Conservation (phyloP, 495 filamentous ascomycete genomes). For the Sordaria brevicollis region DNA sequence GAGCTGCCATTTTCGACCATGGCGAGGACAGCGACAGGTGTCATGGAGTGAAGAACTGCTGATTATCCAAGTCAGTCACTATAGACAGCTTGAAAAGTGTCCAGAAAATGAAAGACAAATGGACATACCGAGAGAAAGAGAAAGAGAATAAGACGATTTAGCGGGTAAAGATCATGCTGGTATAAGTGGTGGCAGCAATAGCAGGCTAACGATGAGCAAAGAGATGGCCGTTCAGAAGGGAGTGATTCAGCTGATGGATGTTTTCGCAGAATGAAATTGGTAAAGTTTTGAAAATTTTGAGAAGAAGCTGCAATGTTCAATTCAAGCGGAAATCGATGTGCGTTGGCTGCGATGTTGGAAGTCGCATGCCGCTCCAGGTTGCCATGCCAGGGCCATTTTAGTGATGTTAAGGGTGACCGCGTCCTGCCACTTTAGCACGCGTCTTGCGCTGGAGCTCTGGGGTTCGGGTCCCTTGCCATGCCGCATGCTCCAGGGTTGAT, state of each 20-base stretch:
- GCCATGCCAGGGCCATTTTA: neutral
- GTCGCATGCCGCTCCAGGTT: neutral
- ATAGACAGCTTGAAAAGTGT: neutral
- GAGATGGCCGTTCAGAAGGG: neutral
- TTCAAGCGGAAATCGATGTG: neutral
- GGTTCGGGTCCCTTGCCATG: neutral
- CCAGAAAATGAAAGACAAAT: neutral
- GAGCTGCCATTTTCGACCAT: constrained; percentile 15
- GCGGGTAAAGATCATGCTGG: neutral
- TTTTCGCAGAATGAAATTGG: neutral
- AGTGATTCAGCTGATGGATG: neutral
- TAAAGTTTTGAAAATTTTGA: neutral
- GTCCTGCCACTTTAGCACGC: neutral
- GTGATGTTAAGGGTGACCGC: neutral
- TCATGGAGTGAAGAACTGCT: constrained; percentile 5
- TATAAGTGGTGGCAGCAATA: neutral
- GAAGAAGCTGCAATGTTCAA: neutral
- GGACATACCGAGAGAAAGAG: neutral
- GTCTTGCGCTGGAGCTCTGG: neutral
- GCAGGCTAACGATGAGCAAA: neutral
- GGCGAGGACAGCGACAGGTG: constrained; percentile 13
- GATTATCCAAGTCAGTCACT: neutral
- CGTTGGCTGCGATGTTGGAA: neutral
- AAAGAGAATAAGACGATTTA: neutral
- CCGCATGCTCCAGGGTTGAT: neutral